Percentiles rank a stretch among this genome's conserved stretches.
phyloP scores from a whole-genome alignment of 768 basidiomycete genomes.

The Lentinula lateritia region DNA sequence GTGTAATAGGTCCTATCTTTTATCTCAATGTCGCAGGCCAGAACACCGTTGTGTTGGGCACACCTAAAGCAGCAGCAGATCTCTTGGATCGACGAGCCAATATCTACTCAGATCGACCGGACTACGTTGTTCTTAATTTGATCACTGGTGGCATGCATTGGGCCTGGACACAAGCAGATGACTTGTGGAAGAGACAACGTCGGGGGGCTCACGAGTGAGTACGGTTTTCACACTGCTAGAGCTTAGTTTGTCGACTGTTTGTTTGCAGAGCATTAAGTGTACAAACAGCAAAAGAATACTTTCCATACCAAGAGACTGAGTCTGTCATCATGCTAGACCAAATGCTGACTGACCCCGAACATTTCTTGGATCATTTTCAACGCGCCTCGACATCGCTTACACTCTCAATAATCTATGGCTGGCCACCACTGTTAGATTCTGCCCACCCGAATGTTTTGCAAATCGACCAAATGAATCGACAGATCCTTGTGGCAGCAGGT shows the following conservation, averaged over 20 bases:
- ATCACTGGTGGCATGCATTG: neutral
- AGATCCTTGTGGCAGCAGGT: conserved; percentile 17
- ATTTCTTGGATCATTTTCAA: neutral
- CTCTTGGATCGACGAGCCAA: conserved; percentile 1
- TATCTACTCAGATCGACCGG: neutral
- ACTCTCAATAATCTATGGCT: conserved; percentile 13
- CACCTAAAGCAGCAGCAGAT: conserved; percentile 4
- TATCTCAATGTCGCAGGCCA: neutral
- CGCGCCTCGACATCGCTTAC: conserved; percentile 12
- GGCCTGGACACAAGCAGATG: neutral
- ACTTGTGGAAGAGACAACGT: conserved; percentile 1
- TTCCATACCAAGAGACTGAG: neutral
- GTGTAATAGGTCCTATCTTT: conserved; percentile 1
- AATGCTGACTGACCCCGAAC: neutral
- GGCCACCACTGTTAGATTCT: conserved; percentile 4
- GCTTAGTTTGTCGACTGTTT: neutral
- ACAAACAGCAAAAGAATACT: neutral
- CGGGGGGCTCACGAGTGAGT: conserved; percentile 19
- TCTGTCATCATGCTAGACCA: neutral
- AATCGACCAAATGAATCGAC: conserved; percentile 15
- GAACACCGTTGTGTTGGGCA: neutral
- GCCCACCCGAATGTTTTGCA: conserved; percentile 11
- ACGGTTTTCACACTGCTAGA: neutral
- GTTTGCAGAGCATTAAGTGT: neutral
- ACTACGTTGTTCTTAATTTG: neutral